Percentiles rank a stretch among this genome's conserved stretches.
Evolutionary conservation across 768 basidiomycete species (phyloP).

Genomic region (Podaxis sp.): DNA sequence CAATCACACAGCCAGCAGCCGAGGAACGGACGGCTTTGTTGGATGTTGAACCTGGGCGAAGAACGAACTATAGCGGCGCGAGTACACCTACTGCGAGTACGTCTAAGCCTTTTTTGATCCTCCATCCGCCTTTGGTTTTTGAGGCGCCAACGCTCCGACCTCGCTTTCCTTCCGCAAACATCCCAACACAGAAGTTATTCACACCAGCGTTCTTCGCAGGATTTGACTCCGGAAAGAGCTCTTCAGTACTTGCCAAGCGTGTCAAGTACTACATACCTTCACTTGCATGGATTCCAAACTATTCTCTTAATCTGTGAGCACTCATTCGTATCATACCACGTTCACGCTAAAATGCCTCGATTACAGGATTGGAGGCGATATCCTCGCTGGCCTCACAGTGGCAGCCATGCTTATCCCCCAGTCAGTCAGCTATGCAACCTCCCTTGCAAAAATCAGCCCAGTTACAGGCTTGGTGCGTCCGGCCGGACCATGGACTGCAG

Average conservation of each 20-base stretch:
- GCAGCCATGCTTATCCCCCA: constrained; percentile 84
- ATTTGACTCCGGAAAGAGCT: constrained; percentile 19
- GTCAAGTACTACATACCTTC: constrained; percentile 79
- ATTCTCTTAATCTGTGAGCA: constrained; percentile 65
- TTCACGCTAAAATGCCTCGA: not conserved
- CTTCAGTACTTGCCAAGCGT: constrained; percentile 42
- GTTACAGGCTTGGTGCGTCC: constrained; percentile 76
- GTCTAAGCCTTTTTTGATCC: constrained; percentile 20
- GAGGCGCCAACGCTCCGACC: not conserved
- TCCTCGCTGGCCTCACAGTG: constrained; percentile 85
- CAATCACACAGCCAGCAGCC: constrained; percentile 20
- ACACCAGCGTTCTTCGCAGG: constrained; percentile 5
- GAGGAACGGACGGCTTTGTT: constrained; percentile 36
- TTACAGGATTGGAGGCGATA: constrained; percentile 47
- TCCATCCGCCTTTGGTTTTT: not conserved
- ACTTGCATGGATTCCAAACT: constrained; percentile 76
- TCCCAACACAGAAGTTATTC: not conserved
- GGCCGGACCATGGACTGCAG: not conserved
- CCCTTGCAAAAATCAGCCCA: constrained; percentile 82
- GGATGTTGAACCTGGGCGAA: constrained; percentile 26
- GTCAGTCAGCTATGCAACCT: constrained; percentile 89
- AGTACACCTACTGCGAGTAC: constrained; percentile 22
- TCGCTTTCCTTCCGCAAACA: not conserved
- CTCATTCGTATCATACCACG: constrained; percentile 6
- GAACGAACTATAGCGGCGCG: constrained; percentile 26